Percentiles rank a stretch among this genome's conserved stretches.
These are phyloP conservation scores for Ophiostoma montium DNA, from an alignment of 2,329 filamentous ascomycete species.

Conservation along the genomic window DNA sequence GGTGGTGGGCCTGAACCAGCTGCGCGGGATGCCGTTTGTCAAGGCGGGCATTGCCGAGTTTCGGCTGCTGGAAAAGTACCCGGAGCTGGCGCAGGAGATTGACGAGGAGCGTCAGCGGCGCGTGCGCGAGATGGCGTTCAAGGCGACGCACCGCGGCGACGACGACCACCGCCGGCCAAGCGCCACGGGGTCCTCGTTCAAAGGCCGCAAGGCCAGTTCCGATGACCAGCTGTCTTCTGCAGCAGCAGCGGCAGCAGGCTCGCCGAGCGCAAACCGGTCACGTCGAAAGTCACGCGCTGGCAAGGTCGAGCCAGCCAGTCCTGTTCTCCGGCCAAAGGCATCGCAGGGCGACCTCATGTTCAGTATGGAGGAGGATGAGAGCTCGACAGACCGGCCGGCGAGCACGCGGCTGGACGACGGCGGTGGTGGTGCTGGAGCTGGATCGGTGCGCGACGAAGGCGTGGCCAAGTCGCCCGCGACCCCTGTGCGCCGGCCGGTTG, in stretches of 20 bases:
- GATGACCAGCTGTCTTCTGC: conserved; percentile 39
- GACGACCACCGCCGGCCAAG: conserved; percentile 25
- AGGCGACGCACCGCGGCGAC: conserved; percentile 45
- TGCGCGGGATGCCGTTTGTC: conserved; percentile 61
- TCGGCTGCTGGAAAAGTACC: conserved; percentile 49
- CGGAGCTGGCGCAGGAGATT: conserved; percentile 48
- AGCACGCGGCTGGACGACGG: not conserved
- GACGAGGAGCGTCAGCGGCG: conserved; percentile 55
- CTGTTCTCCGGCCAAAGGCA: conserved; percentile 51
- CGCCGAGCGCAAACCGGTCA: conserved; percentile 29
- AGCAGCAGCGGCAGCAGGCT: conserved; percentile 7
- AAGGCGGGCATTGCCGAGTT: conserved; percentile 60
- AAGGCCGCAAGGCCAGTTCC: conserved; percentile 43
- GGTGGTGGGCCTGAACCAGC: conserved; percentile 69
- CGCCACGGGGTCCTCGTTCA: conserved; percentile 33
- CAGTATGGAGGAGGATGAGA: conserved; percentile 74
- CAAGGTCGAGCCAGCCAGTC: conserved; percentile 44
- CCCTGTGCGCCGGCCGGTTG: not conserved
- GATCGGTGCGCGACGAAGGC: not conserved
- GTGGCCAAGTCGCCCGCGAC: not conserved
- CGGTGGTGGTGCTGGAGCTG: not conserved
- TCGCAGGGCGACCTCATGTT: conserved; percentile 74
- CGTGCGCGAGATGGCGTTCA: conserved; percentile 64
- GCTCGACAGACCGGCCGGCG: not conserved
- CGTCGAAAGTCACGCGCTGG: conserved; percentile 32